These are phyloP conservation scores for Stephania yunnanensis DNA, from an alignment of 164 flowering plant species.

Conservation along the genomic window DNA sequence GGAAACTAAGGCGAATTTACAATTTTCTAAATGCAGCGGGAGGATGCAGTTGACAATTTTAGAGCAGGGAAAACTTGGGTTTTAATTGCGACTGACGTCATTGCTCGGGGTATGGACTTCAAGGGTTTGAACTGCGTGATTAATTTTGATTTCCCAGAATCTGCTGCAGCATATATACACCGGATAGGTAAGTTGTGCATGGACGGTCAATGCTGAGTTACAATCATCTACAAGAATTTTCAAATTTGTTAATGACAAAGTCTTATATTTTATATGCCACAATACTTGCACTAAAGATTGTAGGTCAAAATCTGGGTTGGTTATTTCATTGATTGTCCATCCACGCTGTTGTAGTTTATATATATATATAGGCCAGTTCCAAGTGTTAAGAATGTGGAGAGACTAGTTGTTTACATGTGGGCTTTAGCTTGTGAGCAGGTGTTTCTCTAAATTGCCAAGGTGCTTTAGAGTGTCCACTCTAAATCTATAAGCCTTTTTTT, in stretches of 20 bases:
- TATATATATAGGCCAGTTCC: too few species aligned
- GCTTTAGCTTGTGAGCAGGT: too few species aligned
- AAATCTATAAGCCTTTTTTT: too few species aligned
- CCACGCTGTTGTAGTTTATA: neutral
- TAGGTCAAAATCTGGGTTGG: neutral
- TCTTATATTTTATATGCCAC: neutral
- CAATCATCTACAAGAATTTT: neutral
- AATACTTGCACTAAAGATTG: neutral
- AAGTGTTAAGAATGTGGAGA: too few species aligned
- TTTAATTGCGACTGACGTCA: conserved; percentile 91
- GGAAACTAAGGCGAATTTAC: neutral
- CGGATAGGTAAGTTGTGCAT: conserved; percentile 64
- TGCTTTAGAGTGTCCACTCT: too few species aligned
- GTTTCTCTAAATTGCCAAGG: too few species aligned
- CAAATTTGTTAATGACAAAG: neutral
- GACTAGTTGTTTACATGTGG: too few species aligned
- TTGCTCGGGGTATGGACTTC: conserved; percentile 98
- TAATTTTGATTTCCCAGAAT: conserved; percentile 94
- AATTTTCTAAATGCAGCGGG: conserved; percentile 48
- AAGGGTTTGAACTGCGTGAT: conserved; percentile 94
- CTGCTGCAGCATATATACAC: conserved; percentile 85
- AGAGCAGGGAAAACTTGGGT: conserved; percentile 96
- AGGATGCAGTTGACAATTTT: conserved; percentile 80
- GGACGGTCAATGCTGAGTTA: neutral
- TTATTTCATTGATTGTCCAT: neutral